phyloP scores from a whole-genome alignment of 257 asterid genomes.

The Solanum peruvianum region DNA sequence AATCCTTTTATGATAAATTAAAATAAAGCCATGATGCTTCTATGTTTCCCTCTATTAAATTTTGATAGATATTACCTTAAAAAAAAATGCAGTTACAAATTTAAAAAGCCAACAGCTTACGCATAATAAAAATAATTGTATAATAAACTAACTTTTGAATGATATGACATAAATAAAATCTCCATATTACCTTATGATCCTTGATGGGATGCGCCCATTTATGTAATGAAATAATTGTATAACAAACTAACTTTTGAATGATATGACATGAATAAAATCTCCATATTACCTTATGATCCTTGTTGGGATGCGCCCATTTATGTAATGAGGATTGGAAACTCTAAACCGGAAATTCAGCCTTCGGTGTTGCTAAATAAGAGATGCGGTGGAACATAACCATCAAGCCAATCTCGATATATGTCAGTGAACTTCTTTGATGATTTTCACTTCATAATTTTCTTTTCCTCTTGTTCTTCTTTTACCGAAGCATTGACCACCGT shows the following conservation, averaged over 20 bases:
- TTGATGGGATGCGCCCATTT: background rate
- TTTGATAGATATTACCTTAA: no score
- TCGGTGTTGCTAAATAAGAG: constrained; percentile 15
- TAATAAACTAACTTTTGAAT: background rate
- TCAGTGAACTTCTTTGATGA: constrained; percentile 7
- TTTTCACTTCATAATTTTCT: background rate
- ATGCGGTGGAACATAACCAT: constrained; percentile 32
- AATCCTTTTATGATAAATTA: background rate
- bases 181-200: background rate
- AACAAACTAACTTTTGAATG: background rate
- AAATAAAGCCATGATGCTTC: no score
- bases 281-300: background rate
- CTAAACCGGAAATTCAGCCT: background rate
- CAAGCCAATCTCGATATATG: constrained; percentile 60
- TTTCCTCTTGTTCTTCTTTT: constrained; percentile 7
- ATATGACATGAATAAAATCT: background rate
- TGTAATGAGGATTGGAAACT: background rate
- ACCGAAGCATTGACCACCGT: constrained; percentile 8
- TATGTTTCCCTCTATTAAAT: background rate
- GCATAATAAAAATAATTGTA: background rate
- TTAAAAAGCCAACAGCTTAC: background rate
- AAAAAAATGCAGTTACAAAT: background rate
- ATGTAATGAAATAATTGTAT: background rate
- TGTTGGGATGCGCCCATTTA: background rate
- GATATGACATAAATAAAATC: background rate